Conservation (phyloP, 441 rosid genomes). For the Macaranga tanarius region DNA sequence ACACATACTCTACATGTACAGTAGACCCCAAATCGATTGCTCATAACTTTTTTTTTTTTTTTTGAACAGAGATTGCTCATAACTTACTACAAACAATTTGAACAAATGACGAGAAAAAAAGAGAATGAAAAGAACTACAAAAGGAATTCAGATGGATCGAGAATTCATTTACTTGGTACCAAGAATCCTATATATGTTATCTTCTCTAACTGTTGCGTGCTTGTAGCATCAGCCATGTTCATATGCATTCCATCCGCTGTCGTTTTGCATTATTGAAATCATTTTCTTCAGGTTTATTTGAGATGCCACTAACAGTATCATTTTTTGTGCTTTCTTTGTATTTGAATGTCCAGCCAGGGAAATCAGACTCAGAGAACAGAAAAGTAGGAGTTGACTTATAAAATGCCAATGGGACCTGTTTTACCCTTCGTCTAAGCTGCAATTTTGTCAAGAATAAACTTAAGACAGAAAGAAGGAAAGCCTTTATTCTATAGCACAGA, state of each 20-base stretch:
- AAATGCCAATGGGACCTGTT: conserved; percentile 86
- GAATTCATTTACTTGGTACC: background rate
- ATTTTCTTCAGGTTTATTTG: conserved; percentile 26
- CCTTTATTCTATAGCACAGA: background rate
- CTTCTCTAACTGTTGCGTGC: background rate
- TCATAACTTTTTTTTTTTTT: too few species aligned
- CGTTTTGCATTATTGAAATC: conserved; percentile 31
- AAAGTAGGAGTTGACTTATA: conserved; percentile 58
- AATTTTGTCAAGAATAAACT: conserved; percentile 8
- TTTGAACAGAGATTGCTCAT: too few species aligned
- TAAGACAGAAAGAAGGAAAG: background rate
- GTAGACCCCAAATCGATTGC: too few species aligned
- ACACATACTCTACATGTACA: too few species aligned
- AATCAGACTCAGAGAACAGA: conserved; percentile 73
- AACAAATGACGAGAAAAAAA: too few species aligned
- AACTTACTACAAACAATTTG: too few species aligned
- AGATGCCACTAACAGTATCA: background rate
- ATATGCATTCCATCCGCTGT: conserved; percentile 35
- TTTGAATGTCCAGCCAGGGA: conserved; percentile 75
- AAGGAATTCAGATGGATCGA: background rate
- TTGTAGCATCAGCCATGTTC: background rate
- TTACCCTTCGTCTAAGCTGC: conserved; percentile 86
- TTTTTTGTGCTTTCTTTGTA: conserved; percentile 25
- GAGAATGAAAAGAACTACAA: background rate
- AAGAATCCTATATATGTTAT: background rate